Conservation (phyloP, 169 alveolate genomes). For the Babesia caballi region DNA sequence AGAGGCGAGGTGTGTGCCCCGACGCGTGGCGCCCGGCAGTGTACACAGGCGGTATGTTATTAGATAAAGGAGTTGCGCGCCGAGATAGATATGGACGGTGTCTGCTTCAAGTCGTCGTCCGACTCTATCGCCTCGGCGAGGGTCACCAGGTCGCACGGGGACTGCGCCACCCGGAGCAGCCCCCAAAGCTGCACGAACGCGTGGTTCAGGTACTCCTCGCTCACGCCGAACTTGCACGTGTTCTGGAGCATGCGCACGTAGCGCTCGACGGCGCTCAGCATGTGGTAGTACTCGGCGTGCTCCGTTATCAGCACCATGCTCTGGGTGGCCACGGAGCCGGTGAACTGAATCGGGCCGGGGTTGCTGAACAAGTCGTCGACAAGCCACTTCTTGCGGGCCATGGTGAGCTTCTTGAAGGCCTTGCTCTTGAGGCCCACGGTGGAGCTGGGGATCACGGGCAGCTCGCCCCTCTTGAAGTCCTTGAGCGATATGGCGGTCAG, state of each 20-base stretch:
- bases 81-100: not conserved
- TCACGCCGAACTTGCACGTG: constrained; percentile 86
- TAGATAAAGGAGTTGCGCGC: constrained; percentile 3
- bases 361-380: constrained; percentile 91
- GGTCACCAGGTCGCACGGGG: constrained; percentile 66
- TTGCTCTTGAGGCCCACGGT: constrained; percentile 88
- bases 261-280: constrained; percentile 85
- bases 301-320: constrained; percentile 84
- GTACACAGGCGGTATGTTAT: not conserved
- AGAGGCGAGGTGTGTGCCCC: not conserved
- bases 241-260: constrained; percentile 79
- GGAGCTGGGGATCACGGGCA: constrained; percentile 89
- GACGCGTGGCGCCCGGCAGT: not conserved
- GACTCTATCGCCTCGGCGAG: constrained; percentile 42
- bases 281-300: constrained; percentile 86
- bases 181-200: constrained; percentile 84
- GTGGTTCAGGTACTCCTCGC: constrained; percentile 80
- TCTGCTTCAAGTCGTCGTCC: not conserved
- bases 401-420: constrained; percentile 79
- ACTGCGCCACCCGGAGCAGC: constrained; percentile 66
- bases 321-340: constrained; percentile 83
- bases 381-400: constrained; percentile 86
- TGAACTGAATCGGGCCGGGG: constrained; percentile 97
- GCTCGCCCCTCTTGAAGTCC: constrained; percentile 70
- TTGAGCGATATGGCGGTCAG: constrained; percentile 48